Percentiles rank a stretch among this genome's conserved stretches.
Evolutionary conservation across 768 basidiomycete genomes (phyloP).

Genomic region (Suillus subalutaceus): DNA sequence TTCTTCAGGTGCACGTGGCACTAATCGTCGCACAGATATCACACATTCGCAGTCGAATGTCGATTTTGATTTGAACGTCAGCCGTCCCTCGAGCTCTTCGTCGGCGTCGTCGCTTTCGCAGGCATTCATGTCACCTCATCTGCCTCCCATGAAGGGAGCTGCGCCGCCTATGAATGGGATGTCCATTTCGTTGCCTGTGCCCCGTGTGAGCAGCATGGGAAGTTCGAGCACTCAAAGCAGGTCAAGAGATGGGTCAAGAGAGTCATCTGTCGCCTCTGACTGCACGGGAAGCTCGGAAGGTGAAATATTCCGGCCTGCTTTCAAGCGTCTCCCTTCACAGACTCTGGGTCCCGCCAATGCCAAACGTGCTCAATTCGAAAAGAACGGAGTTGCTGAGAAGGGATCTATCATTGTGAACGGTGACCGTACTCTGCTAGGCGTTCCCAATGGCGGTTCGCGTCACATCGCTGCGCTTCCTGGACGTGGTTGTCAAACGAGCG

Average conservation of each 20-base stretch:
- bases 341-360: slow-evolving; percentile 62
- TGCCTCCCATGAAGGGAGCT: slow-evolving; percentile 20
- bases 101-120: slow-evolving; percentile 43
- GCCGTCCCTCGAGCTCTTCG: slow-evolving; percentile 42
- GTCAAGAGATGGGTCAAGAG: slow-evolving; percentile 31
- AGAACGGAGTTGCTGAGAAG: slow-evolving; percentile 31
- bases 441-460: slow-evolving; percentile 28
- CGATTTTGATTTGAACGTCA: slow-evolving; percentile 26
- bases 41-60: slow-evolving; percentile 10
- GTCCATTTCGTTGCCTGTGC: slow-evolving; percentile 39
- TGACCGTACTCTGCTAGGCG: background rate
- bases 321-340: slow-evolving; percentile 75
- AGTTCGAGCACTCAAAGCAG: slow-evolving; percentile 22
- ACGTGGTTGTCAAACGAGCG: slow-evolving; percentile 27
- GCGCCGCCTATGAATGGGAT: slow-evolving; percentile 30
- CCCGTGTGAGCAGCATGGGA: slow-evolving; percentile 17
- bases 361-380: slow-evolving; percentile 53
- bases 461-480: slow-evolving; percentile 34
- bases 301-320: slow-evolving; percentile 54
- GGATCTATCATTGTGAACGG: background rate
- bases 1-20: slow-evolving; percentile 8
- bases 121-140: slow-evolving; percentile 35
- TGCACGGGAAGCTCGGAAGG: slow-evolving; percentile 36
- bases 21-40: slow-evolving; percentile 2
- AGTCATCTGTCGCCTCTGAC: slow-evolving; percentile 35